These are phyloP conservation scores for Agaricales sp. DNA, from an alignment of 1,284 basidiomycete species.

Conservation along the genomic window DNA sequence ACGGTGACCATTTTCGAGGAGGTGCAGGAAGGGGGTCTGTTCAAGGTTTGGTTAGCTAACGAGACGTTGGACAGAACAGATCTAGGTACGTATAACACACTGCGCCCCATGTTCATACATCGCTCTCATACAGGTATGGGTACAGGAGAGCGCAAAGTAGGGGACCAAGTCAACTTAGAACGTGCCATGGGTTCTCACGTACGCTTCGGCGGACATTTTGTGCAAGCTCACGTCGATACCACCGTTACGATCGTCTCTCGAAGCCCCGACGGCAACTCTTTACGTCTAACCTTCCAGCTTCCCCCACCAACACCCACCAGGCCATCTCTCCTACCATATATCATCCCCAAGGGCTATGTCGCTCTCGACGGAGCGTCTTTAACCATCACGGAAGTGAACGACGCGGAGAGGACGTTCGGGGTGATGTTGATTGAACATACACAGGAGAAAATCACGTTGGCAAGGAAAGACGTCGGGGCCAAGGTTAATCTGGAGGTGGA, in stretches of 20 bases:
- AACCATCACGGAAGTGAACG: conserved; percentile 81
- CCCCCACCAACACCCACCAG: conserved; percentile 47
- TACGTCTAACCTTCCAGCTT: conserved; percentile 76
- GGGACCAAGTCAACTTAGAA: conserved; percentile 87
- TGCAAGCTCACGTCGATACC: conserved; percentile 93
- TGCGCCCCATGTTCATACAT: conserved; percentile 1
- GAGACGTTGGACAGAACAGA: conserved; percentile 92
- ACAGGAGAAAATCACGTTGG: conserved; percentile 81
- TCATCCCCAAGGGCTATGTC: conserved; percentile 96
- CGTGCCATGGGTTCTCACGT: conserved; percentile 90
- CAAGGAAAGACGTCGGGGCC: conserved; percentile 64
- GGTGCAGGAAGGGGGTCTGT: conserved; percentile 57
- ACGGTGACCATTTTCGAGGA: conserved; percentile 83
- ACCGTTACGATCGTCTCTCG: conserved; percentile 70
- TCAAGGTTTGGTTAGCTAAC: conserved; percentile 92
- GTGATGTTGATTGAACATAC: conserved; percentile 97
- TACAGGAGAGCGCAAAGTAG: conserved; percentile 68
- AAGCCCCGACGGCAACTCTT: conserved; percentile 76
- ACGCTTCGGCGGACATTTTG: conserved; percentile 95
- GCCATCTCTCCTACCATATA: conserved; percentile 67
- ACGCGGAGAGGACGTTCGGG: conserved; percentile 62
- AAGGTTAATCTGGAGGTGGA: conserved; percentile 94
- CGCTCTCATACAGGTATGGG: conserved; percentile 4
- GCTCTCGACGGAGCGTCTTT: conserved; percentile 93
- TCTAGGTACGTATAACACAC: conserved; percentile 54